Percentiles rank a stretch among this genome's conserved stretches.
These are phyloP conservation scores for Cryptosporidium ryanae DNA, from an alignment of 169 alveolate species.

Conservation along the genomic window DNA sequence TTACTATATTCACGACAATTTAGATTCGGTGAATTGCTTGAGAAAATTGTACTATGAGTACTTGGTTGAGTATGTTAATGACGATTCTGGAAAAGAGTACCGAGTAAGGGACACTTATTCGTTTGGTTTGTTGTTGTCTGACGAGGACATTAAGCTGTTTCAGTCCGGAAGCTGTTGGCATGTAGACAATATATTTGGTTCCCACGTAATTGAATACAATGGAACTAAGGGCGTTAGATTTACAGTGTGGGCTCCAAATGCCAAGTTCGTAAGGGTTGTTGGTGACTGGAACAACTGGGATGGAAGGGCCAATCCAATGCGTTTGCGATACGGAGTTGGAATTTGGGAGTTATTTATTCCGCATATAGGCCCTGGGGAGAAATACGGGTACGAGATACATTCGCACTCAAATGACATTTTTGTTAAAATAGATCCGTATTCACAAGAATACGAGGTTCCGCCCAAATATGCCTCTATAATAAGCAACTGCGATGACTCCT, in stretches of 20 bases:
- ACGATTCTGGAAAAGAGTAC: conserved; percentile 31
- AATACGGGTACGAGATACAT: conserved; percentile 80
- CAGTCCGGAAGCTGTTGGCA: conserved; percentile 85
- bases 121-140: conserved; percentile 77
- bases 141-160: conserved; percentile 77
- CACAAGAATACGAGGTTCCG: conserved; percentile 82
- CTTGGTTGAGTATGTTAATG: conserved; percentile 75
- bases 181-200: conserved; percentile 81
- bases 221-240: conserved; percentile 81
- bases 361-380: conserved; percentile 77
- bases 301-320: conserved; percentile 83
- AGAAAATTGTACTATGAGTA: conserved; percentile 76
- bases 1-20: conserved; percentile 48
- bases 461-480: conserved; percentile 81
- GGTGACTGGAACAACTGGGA: conserved; percentile 86
- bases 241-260: conserved; percentile 84
- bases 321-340: conserved; percentile 80
- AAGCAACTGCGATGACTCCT: conserved; percentile 81
- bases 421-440: conserved; percentile 82
- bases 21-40: conserved; percentile 42
- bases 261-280: conserved; percentile 79
- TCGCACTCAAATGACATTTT: conserved; percentile 76
- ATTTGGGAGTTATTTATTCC: conserved; percentile 83
- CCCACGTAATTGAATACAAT: conserved; percentile 77
- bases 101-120: conserved; percentile 77